Evolutionary conservation across 306 rosid genomes (phyloP).

Genomic region (Lathyrus aphaca): DNA sequence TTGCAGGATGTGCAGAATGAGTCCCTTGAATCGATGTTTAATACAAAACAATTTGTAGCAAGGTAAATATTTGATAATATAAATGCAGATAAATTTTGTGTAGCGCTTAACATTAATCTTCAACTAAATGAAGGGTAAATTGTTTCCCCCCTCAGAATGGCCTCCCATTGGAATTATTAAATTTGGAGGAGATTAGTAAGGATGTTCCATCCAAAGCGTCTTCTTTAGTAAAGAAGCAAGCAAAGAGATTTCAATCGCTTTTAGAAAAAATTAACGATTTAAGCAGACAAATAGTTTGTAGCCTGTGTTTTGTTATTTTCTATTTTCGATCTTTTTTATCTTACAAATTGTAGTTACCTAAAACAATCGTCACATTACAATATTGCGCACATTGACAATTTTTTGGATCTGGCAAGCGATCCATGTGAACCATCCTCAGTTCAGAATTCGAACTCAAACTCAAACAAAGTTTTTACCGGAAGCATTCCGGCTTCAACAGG

Average conservation of each 20-base stretch:
- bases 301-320: slow-evolving; percentile 11
- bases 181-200: slow-evolving; percentile 71
- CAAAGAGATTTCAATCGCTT: slow-evolving; percentile 81
- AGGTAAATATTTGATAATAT: slow-evolving; percentile 53
- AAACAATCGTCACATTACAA: background rate
- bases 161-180: slow-evolving; percentile 73
- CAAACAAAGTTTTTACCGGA: slow-evolving; percentile 79
- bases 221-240: slow-evolving; percentile 75
- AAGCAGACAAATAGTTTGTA: slow-evolving; percentile 73
- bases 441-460: slow-evolving; percentile 69
- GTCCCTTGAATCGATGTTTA: slow-evolving; percentile 64
- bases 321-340: slow-evolving; percentile 12
- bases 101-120: slow-evolving; percentile 19
- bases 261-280: slow-evolving; percentile 80
- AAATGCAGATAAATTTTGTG: slow-evolving; percentile 28
- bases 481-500: slow-evolving; percentile 80
- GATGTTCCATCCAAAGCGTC: slow-evolving; percentile 63
- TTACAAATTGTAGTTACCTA: background rate
- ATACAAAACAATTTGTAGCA: slow-evolving; percentile 70
- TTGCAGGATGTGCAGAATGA: slow-evolving; percentile 87
- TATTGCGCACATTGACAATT: background rate
- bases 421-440: slow-evolving; percentile 65
- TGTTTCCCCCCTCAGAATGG: slow-evolving; percentile 57
- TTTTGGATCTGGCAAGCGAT: slow-evolving; percentile 50
- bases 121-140: slow-evolving; percentile 46